Evolutionary conservation across 106 monocot genomes (phyloP).

Genomic region (Dendrobium officinale): DNA sequence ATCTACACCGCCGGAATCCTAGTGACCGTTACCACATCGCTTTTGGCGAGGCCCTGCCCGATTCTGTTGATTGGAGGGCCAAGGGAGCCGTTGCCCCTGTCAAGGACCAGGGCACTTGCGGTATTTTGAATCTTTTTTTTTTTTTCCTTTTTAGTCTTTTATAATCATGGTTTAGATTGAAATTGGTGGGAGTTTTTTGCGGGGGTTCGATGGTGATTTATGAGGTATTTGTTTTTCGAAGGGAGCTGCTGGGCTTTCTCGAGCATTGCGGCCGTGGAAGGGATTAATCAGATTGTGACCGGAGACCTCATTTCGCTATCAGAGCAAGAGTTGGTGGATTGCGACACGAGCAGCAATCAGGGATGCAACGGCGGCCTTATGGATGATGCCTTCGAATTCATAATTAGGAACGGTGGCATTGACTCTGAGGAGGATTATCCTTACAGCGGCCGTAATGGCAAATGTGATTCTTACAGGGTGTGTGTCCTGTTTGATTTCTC

Average conservation of each 20-base stretch:
- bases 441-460: conserved; percentile 23
- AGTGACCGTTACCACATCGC: conserved; percentile 33
- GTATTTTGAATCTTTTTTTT: conserved; percentile 21
- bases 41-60: conserved; percentile 48
- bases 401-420: conserved; percentile 60
- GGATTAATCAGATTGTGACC: conserved; percentile 62
- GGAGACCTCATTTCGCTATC: conserved; percentile 44
- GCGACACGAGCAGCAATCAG: conserved; percentile 47
- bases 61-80: conserved; percentile 67
- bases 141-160: not conserved
- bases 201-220: not conserved
- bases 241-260: conserved; percentile 88
- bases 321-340: conserved; percentile 71
- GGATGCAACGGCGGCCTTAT: conserved; percentile 78
- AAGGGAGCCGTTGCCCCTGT: conserved; percentile 62
- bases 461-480: conserved; percentile 35
- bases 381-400: conserved; percentile 71
- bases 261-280: conserved; percentile 54
- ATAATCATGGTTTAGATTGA: not conserved
- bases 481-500: not conserved
- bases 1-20: not conserved
- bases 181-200: not conserved
- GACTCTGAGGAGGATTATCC: conserved; percentile 71
- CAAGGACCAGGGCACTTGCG: conserved; percentile 82
- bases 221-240: not conserved